Evolutionary conservation across 345 rosid species (phyloP).

Genomic region (Eucalyptus lansdowneana): DNA sequence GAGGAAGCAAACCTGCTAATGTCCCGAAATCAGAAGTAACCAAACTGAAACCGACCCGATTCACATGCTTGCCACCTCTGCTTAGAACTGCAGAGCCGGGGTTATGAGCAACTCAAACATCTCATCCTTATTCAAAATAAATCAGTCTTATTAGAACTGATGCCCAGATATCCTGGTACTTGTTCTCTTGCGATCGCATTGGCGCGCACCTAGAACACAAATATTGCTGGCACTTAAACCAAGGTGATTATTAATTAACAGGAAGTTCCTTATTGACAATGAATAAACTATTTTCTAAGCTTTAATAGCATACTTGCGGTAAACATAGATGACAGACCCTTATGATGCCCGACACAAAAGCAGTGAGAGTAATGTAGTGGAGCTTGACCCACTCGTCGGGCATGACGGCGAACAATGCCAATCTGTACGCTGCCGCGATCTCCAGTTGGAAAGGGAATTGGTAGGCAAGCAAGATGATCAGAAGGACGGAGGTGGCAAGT

Average conservation of each 20-base stretch:
- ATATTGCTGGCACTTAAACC: not conserved
- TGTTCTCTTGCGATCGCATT: not conserved
- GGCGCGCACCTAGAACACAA: not conserved
- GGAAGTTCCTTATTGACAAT: not conserved
- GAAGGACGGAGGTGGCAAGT: not conserved
- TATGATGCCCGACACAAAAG: not conserved
- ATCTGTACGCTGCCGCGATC: not conserved
- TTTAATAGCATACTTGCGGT: not conserved
- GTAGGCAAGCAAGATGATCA: not conserved
- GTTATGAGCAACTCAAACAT: not conserved
- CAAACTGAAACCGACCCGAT: not conserved
- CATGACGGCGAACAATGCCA: not conserved
- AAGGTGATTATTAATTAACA: not conserved
- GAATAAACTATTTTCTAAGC: not conserved
- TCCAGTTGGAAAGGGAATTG: slow-evolving; percentile 6
- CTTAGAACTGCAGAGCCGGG: not conserved
- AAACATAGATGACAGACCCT: not conserved
- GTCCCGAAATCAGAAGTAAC: not conserved
- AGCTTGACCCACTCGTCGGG: not conserved
- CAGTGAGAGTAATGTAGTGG: not conserved
- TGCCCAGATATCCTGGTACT: not conserved
- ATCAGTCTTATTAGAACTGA: not conserved
- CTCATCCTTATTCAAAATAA: not conserved
- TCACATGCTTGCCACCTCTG: not conserved
- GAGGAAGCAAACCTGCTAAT: not conserved